Conservation (phyloP, 2,329 filamentous ascomycete species). For the Zelopaecilomyces penicillatus region DNA sequence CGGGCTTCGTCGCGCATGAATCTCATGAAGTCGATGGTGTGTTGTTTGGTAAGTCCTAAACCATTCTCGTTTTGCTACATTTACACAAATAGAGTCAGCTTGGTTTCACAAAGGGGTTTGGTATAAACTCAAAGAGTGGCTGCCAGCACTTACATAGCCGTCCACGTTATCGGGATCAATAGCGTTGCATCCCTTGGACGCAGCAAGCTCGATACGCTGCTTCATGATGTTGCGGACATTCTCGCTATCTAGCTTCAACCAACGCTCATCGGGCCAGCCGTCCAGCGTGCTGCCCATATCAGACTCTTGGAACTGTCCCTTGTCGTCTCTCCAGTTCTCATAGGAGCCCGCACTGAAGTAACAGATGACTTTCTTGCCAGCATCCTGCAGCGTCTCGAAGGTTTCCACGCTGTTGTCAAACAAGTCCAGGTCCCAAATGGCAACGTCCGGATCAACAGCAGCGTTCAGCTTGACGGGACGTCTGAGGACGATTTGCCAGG, state of each 20-base stretch:
- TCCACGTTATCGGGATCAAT: constrained; percentile 66
- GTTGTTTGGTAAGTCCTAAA: constrained; percentile 46
- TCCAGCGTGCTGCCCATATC: constrained; percentile 52
- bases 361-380: constrained; percentile 57
- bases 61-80: constrained; percentile 47
- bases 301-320: constrained; percentile 38
- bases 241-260: constrained; percentile 52
- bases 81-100: neutral
- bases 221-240: constrained; percentile 60
- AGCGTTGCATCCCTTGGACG: constrained; percentile 56
- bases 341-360: constrained; percentile 67
- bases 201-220: constrained; percentile 48
- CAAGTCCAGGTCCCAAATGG: constrained; percentile 40
- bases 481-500: constrained; percentile 55
- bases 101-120: neutral
- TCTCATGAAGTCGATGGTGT: constrained; percentile 50
- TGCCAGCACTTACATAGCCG: constrained; percentile 40
- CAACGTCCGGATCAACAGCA: constrained; percentile 39
- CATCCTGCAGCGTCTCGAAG: constrained; percentile 49
- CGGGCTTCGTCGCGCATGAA: constrained; percentile 50
- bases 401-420: constrained; percentile 41
- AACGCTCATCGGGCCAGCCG: constrained; percentile 59
- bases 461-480: constrained; percentile 24
- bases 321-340: constrained; percentile 54
- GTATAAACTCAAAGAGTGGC: too few species aligned